These are phyloP conservation scores for Smallanthus sonchifolius DNA, from an alignment of 129 eudicot species.

Conservation along the genomic window DNA sequence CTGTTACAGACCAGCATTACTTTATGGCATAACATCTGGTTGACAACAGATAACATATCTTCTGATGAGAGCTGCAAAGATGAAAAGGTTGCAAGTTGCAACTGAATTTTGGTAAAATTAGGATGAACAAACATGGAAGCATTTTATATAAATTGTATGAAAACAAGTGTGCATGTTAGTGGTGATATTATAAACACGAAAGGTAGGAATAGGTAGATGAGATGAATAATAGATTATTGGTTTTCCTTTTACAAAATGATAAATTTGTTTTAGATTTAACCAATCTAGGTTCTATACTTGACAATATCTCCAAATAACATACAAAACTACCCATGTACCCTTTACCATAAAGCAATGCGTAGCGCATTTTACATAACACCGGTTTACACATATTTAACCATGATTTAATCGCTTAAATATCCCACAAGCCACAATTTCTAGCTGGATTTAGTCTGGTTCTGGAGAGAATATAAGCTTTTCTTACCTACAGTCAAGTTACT, in stretches of 20 bases:
- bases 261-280: neutral
- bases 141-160: neutral
- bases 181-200: neutral
- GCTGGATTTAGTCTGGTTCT: slow-evolving; percentile 11
- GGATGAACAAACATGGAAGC: slow-evolving; percentile 4
- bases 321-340: neutral
- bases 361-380: neutral
- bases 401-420: neutral
- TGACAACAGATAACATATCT: neutral
- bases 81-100: slow-evolving; percentile 9
- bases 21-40: neutral
- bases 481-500: slow-evolving; percentile 4
- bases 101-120: neutral
- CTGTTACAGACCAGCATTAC: neutral
- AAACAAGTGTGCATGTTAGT: neutral
- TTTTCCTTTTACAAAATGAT: neutral
- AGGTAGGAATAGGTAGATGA: neutral
- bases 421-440: neutral
- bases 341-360: neutral
- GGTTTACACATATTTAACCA: neutral
- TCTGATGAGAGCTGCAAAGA: neutral
- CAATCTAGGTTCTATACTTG: slow-evolving; percentile 8
- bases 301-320: neutral
- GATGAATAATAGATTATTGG: neutral
- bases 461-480: slow-evolving; percentile 2